Evolutionary conservation across 371 early-diverging fungal genomes (phyloP).

Genomic region (Polyrhizophydium stewartii): DNA sequence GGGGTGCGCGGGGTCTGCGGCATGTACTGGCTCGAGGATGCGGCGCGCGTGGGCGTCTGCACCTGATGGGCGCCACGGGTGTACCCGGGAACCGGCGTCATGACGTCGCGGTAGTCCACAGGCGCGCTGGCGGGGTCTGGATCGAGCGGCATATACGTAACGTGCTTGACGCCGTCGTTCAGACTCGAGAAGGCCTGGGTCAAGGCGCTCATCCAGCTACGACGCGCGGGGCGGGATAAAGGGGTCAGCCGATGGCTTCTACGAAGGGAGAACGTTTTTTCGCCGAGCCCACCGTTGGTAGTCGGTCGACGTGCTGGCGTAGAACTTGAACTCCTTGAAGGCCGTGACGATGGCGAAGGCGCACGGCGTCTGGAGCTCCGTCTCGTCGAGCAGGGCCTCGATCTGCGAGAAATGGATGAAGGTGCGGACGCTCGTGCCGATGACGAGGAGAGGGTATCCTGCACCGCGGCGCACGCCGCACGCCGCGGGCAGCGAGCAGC

Average conservation of each 20-base stretch:
- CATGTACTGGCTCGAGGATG: too few species aligned
- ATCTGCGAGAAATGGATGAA: constrained; percentile 18
- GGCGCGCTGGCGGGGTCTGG: background rate
- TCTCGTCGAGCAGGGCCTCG: constrained; percentile 12
- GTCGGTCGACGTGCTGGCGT: constrained; percentile 13
- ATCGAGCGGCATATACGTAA: background rate
- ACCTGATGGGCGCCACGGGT: too few species aligned
- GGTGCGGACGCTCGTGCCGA: constrained; percentile 7
- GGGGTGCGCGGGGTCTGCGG: too few species aligned
- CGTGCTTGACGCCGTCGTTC: background rate
- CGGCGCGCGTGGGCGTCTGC: too few species aligned
- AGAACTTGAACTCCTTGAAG: constrained; percentile 10
- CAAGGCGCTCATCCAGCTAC: background rate
- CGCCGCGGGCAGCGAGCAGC: too few species aligned
- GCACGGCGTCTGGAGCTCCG: constrained; percentile 9
- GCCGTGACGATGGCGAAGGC: constrained; percentile 8
- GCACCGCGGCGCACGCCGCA: too few species aligned
- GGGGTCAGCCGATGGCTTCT: background rate
- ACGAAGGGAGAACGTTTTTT: background rate
- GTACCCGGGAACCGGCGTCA: too few species aligned
- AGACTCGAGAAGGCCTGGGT: background rate
- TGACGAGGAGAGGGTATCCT: constrained; percentile 14
- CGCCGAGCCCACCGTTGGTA: constrained; percentile 2
- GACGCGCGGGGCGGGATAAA: background rate
- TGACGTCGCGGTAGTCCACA: background rate